Base-by-base conservation (phyloP, 345 rosid genomes). In the Citrus mangshanensis region DNA sequence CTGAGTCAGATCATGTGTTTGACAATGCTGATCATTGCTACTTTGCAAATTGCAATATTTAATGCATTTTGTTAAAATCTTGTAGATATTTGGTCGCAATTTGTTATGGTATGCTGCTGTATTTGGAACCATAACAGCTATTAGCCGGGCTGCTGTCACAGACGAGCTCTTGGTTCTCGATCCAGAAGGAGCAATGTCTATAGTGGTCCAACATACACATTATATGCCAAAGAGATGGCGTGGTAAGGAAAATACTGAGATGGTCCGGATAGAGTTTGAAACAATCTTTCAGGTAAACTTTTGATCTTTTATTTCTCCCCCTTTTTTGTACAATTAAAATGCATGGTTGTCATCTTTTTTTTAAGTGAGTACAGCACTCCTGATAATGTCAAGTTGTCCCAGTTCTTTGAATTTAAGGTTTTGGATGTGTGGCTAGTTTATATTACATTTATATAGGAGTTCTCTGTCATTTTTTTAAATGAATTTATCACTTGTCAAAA, bases 151-250 rank as follows among this genome's bases (percentile, higher is more conserved):
- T 56, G 98, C 98, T 58, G 81, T 94, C 32, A 69, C 91, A n/a
- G 98, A 97, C 75, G 98, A 93, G 78, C 87, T 92, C 79, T 84
- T 92, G 84, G 92, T 97, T 82, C 97, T 92, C 77, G 96, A 94
- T 77, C 98, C 97, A 22, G 97, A 92, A 85, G 97, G 93, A 64
- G 89, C 96, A 13, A 93, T 94, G 96, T 82, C 95, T 82, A 79
- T 85, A 87, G 97, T 94, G 77, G 98, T 94, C 70, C 97, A 94
- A 67, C 89, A 97, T 80, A 94, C 98, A 56, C 99, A 97, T 80
- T 91, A 89, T 86, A 91, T 97, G 97, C 99, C 99, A 71, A 97
- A 97, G 86, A 87, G 92, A 85, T 97, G 99, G 98, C 96, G 97
- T 72, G 91, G 95, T 76, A 94, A 84, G 82, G 98, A 91, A 85